phyloP scores from a whole-genome alignment of 2,329 filamentous ascomycete genomes.

The Claviceps sp. region DNA sequence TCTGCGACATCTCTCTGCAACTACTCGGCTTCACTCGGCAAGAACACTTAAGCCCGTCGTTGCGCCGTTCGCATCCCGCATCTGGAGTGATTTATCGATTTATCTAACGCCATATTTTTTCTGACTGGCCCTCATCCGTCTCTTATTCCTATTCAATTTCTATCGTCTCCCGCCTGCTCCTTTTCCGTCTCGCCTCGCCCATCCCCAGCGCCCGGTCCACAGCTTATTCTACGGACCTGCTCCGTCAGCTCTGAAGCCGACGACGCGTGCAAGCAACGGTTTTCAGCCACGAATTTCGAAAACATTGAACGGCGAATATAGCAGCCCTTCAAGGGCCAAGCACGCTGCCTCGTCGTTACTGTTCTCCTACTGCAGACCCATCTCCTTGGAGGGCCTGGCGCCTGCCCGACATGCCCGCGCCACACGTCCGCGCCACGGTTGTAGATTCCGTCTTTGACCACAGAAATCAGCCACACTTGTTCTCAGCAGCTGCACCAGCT shows the following conservation, averaged over 20 bases:
- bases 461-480: no score
- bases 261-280: no score
- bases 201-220: not conserved
- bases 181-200: not conserved
- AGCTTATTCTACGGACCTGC: not conserved
- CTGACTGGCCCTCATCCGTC: not conserved
- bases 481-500: no score
- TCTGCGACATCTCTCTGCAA: not conserved
- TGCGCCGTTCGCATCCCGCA: not conserved
- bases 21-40: not conserved
- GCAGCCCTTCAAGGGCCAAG: not conserved
- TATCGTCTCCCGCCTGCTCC: not conserved
- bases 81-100: not conserved
- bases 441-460: not conserved
- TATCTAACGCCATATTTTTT: not conserved
- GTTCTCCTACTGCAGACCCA: not conserved
- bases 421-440: constrained; percentile 3
- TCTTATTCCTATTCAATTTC: not conserved
- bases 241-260: not conserved
- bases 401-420: constrained; percentile 4
- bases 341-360: not conserved
- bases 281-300: no score
- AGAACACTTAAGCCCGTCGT: not conserved
- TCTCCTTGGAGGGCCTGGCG: not conserved
- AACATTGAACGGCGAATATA: no score